Evolutionary conservation across 2,329 filamentous ascomycete species (phyloP).

Genomic region (Sporothrix humicola): DNA sequence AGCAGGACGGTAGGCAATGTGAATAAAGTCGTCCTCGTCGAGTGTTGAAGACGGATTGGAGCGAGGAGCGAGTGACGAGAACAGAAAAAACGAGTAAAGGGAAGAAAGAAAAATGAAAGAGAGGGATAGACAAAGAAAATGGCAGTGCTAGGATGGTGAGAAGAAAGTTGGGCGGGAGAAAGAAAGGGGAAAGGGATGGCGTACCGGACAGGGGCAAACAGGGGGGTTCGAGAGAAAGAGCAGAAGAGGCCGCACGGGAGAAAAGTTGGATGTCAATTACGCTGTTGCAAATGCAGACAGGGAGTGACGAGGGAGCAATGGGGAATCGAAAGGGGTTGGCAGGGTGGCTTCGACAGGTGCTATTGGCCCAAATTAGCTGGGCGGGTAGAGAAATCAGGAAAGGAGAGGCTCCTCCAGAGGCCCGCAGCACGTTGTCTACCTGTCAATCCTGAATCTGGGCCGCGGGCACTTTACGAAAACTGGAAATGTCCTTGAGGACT

Average conservation of each 20-base stretch:
- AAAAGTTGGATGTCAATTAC: conserved; percentile 31
- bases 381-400: conserved; percentile 16
- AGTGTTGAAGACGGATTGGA: conserved; percentile 29
- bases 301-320: conserved; percentile 23
- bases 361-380: not conserved
- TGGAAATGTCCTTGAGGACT: too few relatives aligned
- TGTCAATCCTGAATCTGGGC: too few relatives aligned
- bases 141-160: conserved; percentile 11
- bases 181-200: conserved; percentile 7
- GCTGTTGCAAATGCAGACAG: conserved; percentile 12
- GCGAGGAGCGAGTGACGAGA: conserved; percentile 33
- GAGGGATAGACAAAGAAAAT: not conserved
- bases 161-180: not conserved
- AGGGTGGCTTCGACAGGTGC: not conserved
- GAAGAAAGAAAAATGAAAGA: not conserved
- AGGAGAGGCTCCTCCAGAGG: not conserved
- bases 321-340: conserved; percentile 20
- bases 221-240: conserved; percentile 19
- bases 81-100: not conserved
- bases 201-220: not conserved
- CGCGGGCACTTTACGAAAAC: too few relatives aligned
- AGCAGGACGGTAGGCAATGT: conserved; percentile 8
- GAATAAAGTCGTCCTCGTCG: conserved; percentile 31
- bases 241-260: not conserved
- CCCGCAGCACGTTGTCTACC: not conserved